Evolutionary conservation across 2,329 filamentous ascomycete species (phyloP), one percentile per base, ranked within the genome.

Genomic region (Elsinoe perseae): DNA sequence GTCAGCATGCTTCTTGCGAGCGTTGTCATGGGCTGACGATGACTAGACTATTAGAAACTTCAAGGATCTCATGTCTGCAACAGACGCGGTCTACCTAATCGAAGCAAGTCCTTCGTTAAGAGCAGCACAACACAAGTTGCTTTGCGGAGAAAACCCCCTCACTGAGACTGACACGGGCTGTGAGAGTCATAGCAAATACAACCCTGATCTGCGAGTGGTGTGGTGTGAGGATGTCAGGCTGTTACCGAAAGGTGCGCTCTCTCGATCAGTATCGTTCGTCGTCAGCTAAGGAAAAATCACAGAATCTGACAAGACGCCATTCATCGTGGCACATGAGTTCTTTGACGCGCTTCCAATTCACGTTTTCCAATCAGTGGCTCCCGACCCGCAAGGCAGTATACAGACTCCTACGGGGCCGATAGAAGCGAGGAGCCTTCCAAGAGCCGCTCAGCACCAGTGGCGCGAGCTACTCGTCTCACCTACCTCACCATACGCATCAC

Each of bases 281-380:
- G 10, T 14, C 5, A 20, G 20, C 20, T 44, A 38, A 40, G 64
- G 67, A 36, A 70, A 50, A 56, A 16, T n/a, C 10, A 23, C 43
- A 55, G 64, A 69, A 38, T 72, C 82, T 20, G 78, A 80, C 59
- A 87, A 86, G 67, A 87, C 84, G 20, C 92, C 93, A 0, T 95
- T 97, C 70, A 95, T 98, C 59, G 82, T 97, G 50, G 93, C 93
- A 3, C 93, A 98, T 69, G 93, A 98, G 69, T 97, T 98, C 77
- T 98, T 98, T 73, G 93, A 98, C 64, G 93, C 93, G 2, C 83
- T 98, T 0, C 93, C 93, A 30, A 96, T 98, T 63, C 91, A 98
- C 70, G 85, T 89, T 59, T 98, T 98, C 69, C 86, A 97, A 70
- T 86, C 88, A 12, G 79, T 92, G 52, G 67, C 60, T 60, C 60